phyloP scores from a whole-genome alignment of 2,329 filamentous ascomycete genomes.

The Hypomyces rosellus region DNA sequence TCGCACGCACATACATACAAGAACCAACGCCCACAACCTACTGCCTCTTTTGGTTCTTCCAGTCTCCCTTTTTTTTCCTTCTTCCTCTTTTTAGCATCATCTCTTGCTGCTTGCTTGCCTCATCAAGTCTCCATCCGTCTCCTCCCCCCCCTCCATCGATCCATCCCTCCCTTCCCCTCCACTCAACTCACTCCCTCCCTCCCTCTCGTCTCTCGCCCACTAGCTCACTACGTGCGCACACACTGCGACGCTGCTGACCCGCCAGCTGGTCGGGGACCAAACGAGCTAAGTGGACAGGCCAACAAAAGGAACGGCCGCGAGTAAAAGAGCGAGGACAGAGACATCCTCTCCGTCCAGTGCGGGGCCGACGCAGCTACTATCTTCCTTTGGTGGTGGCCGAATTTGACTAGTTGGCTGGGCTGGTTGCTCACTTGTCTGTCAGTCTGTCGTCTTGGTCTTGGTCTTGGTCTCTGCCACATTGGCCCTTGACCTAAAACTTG shows the following conservation, averaged over 20 bases:
- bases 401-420: conserved; percentile 8
- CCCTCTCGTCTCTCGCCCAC: background rate
- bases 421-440: background rate
- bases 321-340: conserved; percentile 18
- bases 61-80: background rate
- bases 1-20: too few species aligned
- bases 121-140: background rate
- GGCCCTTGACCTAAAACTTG: too few species aligned
- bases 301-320: conserved; percentile 14
- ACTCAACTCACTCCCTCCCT: background rate
- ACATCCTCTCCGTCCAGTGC: conserved; percentile 16
- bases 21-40: too few species aligned
- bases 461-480: conserved; percentile 4
- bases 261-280: conserved; percentile 11
- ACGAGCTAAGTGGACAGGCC: conserved; percentile 9
- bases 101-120: background rate
- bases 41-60: background rate
- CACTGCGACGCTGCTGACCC: conserved; percentile 12
- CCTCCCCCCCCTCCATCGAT: background rate
- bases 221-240: conserved; percentile 2
- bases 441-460: too few species aligned
- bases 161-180: background rate
- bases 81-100: background rate
- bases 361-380: conserved; percentile 12
- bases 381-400: conserved; percentile 3